These are phyloP conservation scores for Myriosclerotinia curreyana DNA, from an alignment of 2,329 filamentous ascomycete species.

Conservation along the genomic window DNA sequence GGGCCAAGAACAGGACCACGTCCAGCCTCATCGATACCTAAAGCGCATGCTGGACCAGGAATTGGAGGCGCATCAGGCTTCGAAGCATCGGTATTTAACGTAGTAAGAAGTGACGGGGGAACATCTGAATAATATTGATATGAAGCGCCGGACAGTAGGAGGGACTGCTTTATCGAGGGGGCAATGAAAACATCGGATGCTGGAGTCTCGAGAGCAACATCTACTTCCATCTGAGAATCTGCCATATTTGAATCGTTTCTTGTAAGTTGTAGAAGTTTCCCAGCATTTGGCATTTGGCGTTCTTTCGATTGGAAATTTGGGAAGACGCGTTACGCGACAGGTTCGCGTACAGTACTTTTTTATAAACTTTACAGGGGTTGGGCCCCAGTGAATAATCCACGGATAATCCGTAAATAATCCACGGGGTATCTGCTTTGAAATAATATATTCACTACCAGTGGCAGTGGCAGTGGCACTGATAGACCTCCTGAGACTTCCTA, in stretches of 20 bases:
- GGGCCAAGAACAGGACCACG: constrained; percentile 87
- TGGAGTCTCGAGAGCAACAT: constrained; percentile 40
- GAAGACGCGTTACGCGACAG: constrained; percentile 20
- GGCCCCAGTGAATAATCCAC: too few relatives aligned
- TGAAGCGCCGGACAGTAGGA: constrained; percentile 61
- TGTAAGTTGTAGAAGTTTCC: neutral
- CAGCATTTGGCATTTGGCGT: neutral
- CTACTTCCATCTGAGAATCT: constrained; percentile 37
- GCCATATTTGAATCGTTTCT: constrained; percentile 38
- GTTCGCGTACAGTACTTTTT: constrained; percentile 19
- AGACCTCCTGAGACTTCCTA: too few relatives aligned
- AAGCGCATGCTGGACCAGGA: constrained; percentile 60
- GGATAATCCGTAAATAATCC: too few relatives aligned
- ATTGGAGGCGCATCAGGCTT: constrained; percentile 31
- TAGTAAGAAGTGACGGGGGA: constrained; percentile 55
- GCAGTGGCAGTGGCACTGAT: too few relatives aligned
- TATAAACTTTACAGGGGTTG: constrained; percentile 2
- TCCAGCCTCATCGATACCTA: constrained; percentile 92
- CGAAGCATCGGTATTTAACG: constrained; percentile 26
- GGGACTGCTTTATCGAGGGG: constrained; percentile 60
- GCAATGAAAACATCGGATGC: constrained; percentile 54
- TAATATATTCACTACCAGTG: too few relatives aligned
- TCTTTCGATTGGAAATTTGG: neutral
- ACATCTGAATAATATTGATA: constrained; percentile 71
- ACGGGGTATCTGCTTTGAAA: too few relatives aligned